These are phyloP conservation scores for Euphorbia peplus DNA, from an alignment of 345 rosid species.

Conservation along the genomic window DNA sequence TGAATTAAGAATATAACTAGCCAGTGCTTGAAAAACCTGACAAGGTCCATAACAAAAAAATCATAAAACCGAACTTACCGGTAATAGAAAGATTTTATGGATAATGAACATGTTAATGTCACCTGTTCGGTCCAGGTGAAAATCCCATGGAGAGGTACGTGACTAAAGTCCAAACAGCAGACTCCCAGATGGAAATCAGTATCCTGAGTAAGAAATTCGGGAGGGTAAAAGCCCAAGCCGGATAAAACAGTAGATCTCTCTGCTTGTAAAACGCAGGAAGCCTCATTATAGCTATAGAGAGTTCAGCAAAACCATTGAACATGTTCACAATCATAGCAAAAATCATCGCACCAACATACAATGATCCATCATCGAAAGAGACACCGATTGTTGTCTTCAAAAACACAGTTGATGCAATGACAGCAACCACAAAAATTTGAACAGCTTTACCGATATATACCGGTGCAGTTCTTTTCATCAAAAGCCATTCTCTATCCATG, in stretches of 20 bases:
- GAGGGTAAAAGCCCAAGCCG: slow-evolving; percentile 55
- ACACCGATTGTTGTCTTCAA: slow-evolving; percentile 38
- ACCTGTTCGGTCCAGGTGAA: slow-evolving; percentile 52
- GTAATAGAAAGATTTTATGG: not conserved
- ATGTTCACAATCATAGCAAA: slow-evolving; percentile 46
- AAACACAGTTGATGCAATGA: slow-evolving; percentile 50
- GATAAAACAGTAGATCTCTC: slow-evolving; percentile 41
- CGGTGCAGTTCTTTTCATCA: slow-evolving; percentile 45
- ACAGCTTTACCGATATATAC: slow-evolving; percentile 45
- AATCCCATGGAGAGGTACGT: slow-evolving; percentile 59
- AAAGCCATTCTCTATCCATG: slow-evolving; percentile 48
- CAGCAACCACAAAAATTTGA: slow-evolving; percentile 48
- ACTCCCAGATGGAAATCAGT: slow-evolving; percentile 47
- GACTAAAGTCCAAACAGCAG: slow-evolving; percentile 44
- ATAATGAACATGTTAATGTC: not conserved
- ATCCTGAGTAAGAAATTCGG: slow-evolving; percentile 54
- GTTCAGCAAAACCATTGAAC: slow-evolving; percentile 64
- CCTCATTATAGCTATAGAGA: slow-evolving; percentile 41
- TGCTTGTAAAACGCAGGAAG: slow-evolving; percentile 44
- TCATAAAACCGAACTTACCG: not conserved
- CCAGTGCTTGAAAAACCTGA: slow-evolving; percentile 50
- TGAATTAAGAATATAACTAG: slow-evolving; percentile 49
- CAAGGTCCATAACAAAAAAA: not conserved
- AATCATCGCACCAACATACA: slow-evolving; percentile 50
- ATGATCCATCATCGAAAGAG: slow-evolving; percentile 27